These are phyloP conservation scores for Aspergillus taichungensis DNA, from an alignment of 495 filamentous ascomycete species.

Conservation along the genomic window DNA sequence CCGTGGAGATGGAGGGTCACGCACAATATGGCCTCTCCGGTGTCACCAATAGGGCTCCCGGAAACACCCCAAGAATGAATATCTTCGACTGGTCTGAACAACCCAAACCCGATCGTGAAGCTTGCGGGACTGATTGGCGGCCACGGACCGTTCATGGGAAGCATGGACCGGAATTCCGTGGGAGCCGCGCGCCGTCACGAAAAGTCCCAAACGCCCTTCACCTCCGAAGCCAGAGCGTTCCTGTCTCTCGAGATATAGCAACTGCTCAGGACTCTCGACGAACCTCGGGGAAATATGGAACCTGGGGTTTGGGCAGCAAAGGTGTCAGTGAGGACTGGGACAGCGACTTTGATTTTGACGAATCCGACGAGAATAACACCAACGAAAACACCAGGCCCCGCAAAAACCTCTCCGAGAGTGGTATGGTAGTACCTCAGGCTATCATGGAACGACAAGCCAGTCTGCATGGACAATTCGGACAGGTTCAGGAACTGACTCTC, in stretches of 20 bases:
- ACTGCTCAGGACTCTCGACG: slow-evolving; percentile 43
- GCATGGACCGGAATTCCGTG: slow-evolving; percentile 62
- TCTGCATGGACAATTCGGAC: slow-evolving; percentile 76
- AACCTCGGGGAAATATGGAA: slow-evolving; percentile 73
- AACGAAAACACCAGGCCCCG: slow-evolving; percentile 18
- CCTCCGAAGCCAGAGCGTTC: slow-evolving; percentile 92
- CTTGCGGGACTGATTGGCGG: slow-evolving; percentile 48
- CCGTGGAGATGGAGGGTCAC: slow-evolving; percentile 1
- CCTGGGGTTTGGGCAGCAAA: slow-evolving; percentile 80
- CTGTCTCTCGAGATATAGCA: slow-evolving; percentile 59
- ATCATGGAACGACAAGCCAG: slow-evolving; percentile 80
- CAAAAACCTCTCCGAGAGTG: slow-evolving; percentile 21
- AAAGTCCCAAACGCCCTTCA: slow-evolving; percentile 71
- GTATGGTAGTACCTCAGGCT: slow-evolving; percentile 69
- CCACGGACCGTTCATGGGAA: slow-evolving; percentile 90
- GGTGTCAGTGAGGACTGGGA: slow-evolving; percentile 78
- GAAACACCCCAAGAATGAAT: slow-evolving; percentile 29
- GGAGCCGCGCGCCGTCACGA: slow-evolving; percentile 64
- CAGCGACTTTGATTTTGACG: slow-evolving; percentile 72
- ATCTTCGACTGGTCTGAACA: slow-evolving; percentile 88
- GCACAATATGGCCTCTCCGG: slow-evolving; percentile 1
- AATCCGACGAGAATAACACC: slow-evolving; percentile 28
- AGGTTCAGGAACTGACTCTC: slow-evolving; percentile 75
- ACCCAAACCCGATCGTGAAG: slow-evolving; percentile 41
- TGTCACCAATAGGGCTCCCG: slow-evolving; percentile 4